Base-by-base conservation (phyloP, 768 basidiomycete species). In the Naematelia aurantialba region DNA sequence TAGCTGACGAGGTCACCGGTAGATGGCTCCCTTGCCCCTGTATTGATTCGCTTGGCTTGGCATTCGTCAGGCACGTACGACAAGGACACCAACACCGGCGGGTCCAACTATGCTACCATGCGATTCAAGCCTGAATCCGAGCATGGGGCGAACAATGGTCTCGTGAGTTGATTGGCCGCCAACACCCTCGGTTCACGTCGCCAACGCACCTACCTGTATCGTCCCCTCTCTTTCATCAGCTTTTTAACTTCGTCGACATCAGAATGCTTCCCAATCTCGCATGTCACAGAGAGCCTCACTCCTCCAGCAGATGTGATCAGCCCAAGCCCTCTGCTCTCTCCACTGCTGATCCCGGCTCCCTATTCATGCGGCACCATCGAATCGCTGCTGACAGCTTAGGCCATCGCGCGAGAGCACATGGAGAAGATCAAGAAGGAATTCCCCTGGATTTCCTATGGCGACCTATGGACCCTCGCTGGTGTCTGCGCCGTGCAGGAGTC, bases 391-490 rank as follows among this genome's bases (percentile, higher is more conserved):
- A 59, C 42, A n/a, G 1, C 11, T 14, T 55, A 75, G 73, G 78
- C 87, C 60, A 74, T 91, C 55, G 93, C 91, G 42, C 89, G 94
- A 58, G 81, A 77, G 4, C 76, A 89, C 59, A 86, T 97, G 84
- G 89, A 96, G 73, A 83, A 87, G 57, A 77, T 97, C 73, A 93
- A 98, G 81, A 71, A 85, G 54, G 84, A 94, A 68, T 90, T 88
- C 81, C 83, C 85, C 0, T 93, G 92, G 91, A 96, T 98, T 66
- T 88, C 84, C 58, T 98, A 96, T 76, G 93, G 92, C 63, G 93
- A 97, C 76, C 81, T 96, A 57, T 96, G 93, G 92, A 99, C 94
- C 24, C 86, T 99, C 39, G 94, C 81, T 55, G 94, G 94, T 73
- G 93, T 97, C 58, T 84, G 83, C 65, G 92, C 93, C 55, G 80